These are phyloP conservation scores for Jackrogersella multiformis DNA, from an alignment of 495 filamentous ascomycete species.

Conservation along the genomic window DNA sequence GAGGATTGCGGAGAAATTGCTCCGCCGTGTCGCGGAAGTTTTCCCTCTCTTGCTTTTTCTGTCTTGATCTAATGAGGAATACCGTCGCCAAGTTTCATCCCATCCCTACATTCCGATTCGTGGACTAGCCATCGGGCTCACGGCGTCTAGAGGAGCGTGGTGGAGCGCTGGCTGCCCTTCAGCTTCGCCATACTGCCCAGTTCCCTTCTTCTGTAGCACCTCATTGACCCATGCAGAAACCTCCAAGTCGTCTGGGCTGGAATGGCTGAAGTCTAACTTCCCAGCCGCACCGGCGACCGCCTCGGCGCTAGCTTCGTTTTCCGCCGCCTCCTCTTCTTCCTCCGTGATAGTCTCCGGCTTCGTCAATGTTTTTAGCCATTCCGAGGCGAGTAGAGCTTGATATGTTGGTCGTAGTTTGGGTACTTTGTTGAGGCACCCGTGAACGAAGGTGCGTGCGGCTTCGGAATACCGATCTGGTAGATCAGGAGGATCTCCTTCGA, in stretches of 20 bases:
- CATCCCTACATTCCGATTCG: conserved; percentile 28
- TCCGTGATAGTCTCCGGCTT: conserved; percentile 86
- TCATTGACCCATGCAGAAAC: conserved; percentile 85
- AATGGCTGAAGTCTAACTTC: conserved; percentile 52
- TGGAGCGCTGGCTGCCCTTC: conserved; percentile 75
- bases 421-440: conserved; percentile 89
- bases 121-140: conserved; percentile 58
- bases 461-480: conserved; percentile 84
- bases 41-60: conserved; percentile 20
- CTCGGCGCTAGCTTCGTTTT: conserved; percentile 55
- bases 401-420: conserved; percentile 91
- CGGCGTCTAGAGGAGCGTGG: conserved; percentile 74
- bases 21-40: conserved; percentile 22
- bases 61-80: conserved; percentile 25
- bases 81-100: not conserved
- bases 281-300: conserved; percentile 56
- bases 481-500: conserved; percentile 91
- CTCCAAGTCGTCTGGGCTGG: conserved; percentile 72
- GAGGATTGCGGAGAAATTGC: conserved; percentile 38
- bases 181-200: conserved; percentile 52
- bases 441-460: conserved; percentile 85
- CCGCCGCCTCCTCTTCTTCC: conserved; percentile 70
- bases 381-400: conserved; percentile 84
- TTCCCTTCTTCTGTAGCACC: conserved; percentile 69
- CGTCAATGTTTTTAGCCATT: conserved; percentile 83